A percentile compares a stretch with the other conserved stretches of the same genome.
Evolutionary conservation across 1,284 basidiomycete genomes (phyloP).

Genomic region (Sanghuangporus baumii): DNA sequence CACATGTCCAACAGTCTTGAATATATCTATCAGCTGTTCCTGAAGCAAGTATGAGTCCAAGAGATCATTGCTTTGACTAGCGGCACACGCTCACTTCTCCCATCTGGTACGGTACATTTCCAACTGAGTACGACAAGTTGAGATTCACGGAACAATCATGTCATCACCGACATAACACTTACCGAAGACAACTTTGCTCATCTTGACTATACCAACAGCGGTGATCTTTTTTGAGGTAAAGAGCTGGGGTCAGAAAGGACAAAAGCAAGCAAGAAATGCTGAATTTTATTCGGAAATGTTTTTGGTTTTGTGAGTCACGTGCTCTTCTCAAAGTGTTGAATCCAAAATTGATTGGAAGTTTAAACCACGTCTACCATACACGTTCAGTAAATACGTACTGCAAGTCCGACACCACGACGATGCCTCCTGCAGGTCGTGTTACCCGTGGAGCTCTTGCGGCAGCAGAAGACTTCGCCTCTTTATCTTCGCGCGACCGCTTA

Average conservation of each 20-base stretch:
- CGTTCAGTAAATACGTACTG: not conserved
- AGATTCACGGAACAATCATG: not conserved
- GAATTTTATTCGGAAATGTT: not conserved
- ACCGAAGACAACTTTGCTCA: constrained; percentile 52
- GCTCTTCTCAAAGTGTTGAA: not conserved
- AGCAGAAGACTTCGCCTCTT: constrained; percentile 21
- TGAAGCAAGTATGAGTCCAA: constrained; percentile 22
- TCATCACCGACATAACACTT: constrained; percentile 17
- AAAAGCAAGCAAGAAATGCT: not conserved
- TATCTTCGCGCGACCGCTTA: constrained; percentile 59
- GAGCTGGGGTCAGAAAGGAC: not conserved
- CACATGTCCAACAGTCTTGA: constrained; percentile 83
- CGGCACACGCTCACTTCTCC: constrained; percentile 46
- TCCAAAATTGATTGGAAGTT: too few species aligned
- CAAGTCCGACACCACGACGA: not conserved
- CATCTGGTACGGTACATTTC: constrained; percentile 86
- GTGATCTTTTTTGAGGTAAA: not conserved
- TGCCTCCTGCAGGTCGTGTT: constrained; percentile 13
- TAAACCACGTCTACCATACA: not conserved
- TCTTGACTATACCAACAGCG: constrained; percentile 17
- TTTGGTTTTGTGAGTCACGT: not conserved
- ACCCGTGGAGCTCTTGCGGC: constrained; percentile 15
- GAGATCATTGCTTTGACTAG: not conserved
- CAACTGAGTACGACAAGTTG: constrained; percentile 41
- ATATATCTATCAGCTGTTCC: constrained; percentile 80